These are phyloP conservation scores for Lumnitzera littorea DNA, from an alignment of 345 rosid species.

Conservation along the genomic window DNA sequence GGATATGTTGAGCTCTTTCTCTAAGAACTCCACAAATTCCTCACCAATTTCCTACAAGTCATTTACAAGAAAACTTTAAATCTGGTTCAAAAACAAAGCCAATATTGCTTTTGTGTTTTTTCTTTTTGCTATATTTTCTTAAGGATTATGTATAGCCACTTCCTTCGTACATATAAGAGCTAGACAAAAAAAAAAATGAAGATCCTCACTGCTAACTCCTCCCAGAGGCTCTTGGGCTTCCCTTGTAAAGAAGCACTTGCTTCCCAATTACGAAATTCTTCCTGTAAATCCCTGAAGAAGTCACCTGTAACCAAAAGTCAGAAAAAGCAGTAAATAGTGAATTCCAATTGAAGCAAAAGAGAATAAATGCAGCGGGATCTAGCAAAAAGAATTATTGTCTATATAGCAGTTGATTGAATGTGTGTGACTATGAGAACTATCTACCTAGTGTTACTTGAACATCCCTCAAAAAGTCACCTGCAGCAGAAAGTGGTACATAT, in stretches of 20 bases:
- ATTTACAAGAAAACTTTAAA: background rate
- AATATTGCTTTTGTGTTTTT: background rate
- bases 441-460: constrained; percentile 87
- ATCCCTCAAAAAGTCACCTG: constrained; percentile 92
- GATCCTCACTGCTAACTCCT: constrained; percentile 74
- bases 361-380: constrained; percentile 7
- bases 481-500: constrained; percentile 60
- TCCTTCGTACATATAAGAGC: too few species aligned
- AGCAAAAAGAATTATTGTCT: constrained; percentile 8
- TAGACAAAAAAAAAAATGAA: too few species aligned
- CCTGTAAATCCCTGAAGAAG: constrained; percentile 87
- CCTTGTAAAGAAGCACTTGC: constrained; percentile 63
- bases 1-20: constrained; percentile 73
- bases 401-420: constrained; percentile 5
- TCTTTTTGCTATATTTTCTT: background rate
- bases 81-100: background rate
- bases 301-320: constrained; percentile 50
- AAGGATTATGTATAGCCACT: too few species aligned
- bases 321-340: constrained; percentile 6
- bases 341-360: constrained; percentile 1
- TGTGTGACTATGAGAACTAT: constrained; percentile 27
- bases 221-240: constrained; percentile 95
- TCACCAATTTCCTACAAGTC: constrained; percentile 70
- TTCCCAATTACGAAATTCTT: constrained; percentile 86
- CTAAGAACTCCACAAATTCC: constrained; percentile 88